A percentile compares a stretch with the other conserved stretches of the same genome.
These are phyloP conservation scores for Calonectria montana DNA, from an alignment of 2,329 filamentous ascomycete species.

Conservation along the genomic window DNA sequence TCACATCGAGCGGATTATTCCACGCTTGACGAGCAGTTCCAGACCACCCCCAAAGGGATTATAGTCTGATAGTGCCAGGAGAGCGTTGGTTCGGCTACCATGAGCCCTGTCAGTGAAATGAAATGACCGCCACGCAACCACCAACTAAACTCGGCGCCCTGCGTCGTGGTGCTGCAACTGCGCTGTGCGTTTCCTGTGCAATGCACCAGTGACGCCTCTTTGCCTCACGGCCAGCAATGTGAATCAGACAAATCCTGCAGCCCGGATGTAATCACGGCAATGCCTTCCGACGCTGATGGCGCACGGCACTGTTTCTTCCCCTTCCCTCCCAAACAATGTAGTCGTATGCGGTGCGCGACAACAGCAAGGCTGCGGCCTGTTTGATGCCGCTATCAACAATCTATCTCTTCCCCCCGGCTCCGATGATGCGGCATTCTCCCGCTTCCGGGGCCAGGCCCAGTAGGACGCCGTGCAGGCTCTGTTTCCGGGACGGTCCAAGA, in stretches of 20 bases:
- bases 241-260: slow-evolving; percentile 22
- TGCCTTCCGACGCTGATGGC: slow-evolving; percentile 4
- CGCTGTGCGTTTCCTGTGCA: slow-evolving; percentile 19
- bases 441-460: slow-evolving; percentile 10
- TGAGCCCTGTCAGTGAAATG: slow-evolving; percentile 1
- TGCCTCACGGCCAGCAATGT: slow-evolving; percentile 20
- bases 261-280: slow-evolving; percentile 24
- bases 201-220: slow-evolving; percentile 23
- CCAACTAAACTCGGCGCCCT: slow-evolving; percentile 7
- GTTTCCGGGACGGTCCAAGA: slow-evolving; percentile 15
- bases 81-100: slow-evolving; percentile 2
- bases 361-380: not conserved
- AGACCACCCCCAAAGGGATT: not conserved
- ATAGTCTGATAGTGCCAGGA: slow-evolving; percentile 5
- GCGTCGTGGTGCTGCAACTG: slow-evolving; percentile 10
- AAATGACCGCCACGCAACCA: slow-evolving; percentile 12
- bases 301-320: not conserved
- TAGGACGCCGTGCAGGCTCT: not conserved
- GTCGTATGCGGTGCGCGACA: not conserved
- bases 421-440: slow-evolving; percentile 11
- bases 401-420: slow-evolving; percentile 5
- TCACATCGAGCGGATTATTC: not conserved
- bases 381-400: not conserved
- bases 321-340: not conserved
- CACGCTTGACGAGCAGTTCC: not conserved